Conservation (phyloP, 805 yeast species). For the Ogataea ramenticola region DNA sequence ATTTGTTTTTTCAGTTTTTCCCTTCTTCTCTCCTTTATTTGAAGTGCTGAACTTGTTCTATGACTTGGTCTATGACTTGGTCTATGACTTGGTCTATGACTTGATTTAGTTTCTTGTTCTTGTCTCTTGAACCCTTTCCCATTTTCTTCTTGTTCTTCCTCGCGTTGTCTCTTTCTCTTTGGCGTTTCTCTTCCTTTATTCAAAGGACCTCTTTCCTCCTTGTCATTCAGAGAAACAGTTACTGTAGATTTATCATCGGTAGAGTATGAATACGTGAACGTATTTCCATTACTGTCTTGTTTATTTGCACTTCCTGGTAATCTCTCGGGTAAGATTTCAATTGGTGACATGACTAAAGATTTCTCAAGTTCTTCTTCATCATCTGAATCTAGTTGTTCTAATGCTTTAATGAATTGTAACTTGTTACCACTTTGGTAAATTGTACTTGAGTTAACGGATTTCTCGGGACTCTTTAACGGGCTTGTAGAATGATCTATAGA, state of each 20-base stretch:
- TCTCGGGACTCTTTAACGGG: not conserved
- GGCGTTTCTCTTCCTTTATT: not conserved
- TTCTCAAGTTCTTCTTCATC: not conserved
- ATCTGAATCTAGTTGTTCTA: not conserved
- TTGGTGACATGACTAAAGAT: not conserved
- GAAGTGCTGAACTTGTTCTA: too few relatives aligned
- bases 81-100: too few relatives aligned
- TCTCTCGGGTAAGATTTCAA: not conserved
- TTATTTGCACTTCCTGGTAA: not conserved
- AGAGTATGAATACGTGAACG: too few relatives aligned
- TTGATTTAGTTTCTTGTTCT: too few relatives aligned
- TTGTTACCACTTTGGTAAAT: too few relatives aligned
- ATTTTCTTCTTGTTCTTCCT: too few relatives aligned
- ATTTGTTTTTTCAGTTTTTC: not conserved
- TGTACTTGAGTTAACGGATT: too few relatives aligned
- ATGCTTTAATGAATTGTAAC: too few relatives aligned
- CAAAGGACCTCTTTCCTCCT: not conserved
- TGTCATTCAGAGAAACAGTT: not conserved
- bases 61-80: too few relatives aligned
- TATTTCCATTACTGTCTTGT: too few relatives aligned
- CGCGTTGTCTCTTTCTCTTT: not conserved
- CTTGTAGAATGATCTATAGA: not conserved
- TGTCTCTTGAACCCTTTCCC: too few relatives aligned
- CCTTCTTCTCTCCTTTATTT: not conserved
- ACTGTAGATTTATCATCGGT: not conserved